These are phyloP conservation scores for Cyberlindnera nakhonratchasimensis DNA, from an alignment of 805 yeast genomes.

Conservation along the genomic window DNA sequence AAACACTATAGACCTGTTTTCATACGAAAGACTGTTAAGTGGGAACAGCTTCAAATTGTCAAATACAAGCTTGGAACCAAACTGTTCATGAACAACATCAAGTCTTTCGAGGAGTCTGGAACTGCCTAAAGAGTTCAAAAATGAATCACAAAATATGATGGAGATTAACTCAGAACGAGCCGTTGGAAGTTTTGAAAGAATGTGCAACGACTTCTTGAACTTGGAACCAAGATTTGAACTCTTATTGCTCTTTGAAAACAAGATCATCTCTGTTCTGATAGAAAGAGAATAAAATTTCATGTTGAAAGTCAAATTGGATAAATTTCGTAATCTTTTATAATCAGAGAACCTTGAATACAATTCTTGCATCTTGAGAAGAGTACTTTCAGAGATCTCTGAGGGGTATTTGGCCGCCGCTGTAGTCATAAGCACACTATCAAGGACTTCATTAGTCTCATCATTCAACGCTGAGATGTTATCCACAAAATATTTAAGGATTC, in stretches of 20 bases:
- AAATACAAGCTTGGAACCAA: conserved; percentile 13
- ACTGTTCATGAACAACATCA: conserved; percentile 12
- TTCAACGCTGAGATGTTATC: conserved; percentile 7
- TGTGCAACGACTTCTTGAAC: conserved; percentile 34
- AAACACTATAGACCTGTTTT: conserved; percentile 21
- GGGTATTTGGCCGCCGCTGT: background rate
- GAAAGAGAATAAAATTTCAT: conserved; percentile 25
- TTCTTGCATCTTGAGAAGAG: conserved; percentile 19
- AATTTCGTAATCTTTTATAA: conserved; percentile 40
- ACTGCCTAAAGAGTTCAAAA: conserved; percentile 12
- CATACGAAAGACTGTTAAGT: conserved; percentile 15
- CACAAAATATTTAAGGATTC: conserved; percentile 3
- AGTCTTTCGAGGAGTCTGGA: conserved; percentile 17
- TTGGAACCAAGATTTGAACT: conserved; percentile 28
- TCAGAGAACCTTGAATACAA: conserved; percentile 27
- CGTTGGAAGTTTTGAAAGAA: conserved; percentile 15
- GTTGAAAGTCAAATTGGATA: conserved; percentile 45
- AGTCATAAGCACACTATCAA: conserved; percentile 7
- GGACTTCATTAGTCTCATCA: background rate
- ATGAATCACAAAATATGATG: conserved; percentile 13
- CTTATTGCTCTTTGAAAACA: conserved; percentile 18
- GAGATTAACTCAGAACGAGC: background rate
- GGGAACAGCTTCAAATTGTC: conserved; percentile 5
- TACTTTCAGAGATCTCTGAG: conserved; percentile 10
- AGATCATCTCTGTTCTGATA: conserved; percentile 28